phyloP scores from a whole-genome alignment of 164 flowering plant species.

The Nymphaea thermarum region DNA sequence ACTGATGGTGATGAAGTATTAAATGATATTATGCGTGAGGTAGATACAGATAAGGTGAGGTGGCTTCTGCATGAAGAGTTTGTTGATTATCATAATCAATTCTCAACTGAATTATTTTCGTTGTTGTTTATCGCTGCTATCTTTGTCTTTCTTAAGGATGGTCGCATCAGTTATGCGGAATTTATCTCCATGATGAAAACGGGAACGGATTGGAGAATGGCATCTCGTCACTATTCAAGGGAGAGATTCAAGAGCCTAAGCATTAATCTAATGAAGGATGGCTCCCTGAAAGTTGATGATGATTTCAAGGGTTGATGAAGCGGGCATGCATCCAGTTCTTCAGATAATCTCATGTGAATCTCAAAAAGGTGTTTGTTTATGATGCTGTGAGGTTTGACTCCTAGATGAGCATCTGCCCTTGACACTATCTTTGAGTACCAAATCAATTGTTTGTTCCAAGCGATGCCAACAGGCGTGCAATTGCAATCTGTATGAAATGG shows the following conservation, averaged over 20 bases:
- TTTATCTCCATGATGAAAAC: slow-evolving; percentile 98
- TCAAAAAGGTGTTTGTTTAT: background rate
- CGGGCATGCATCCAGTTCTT: slow-evolving; percentile 2
- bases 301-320: background rate
- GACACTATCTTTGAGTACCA: background rate
- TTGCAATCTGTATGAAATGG: background rate
- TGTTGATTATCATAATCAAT: background rate
- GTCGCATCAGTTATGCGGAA: slow-evolving; percentile 80
- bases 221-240: slow-evolving; percentile 90
- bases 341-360: background rate
- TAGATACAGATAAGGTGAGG: slow-evolving; percentile 89
- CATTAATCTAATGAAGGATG: slow-evolving; percentile 90
- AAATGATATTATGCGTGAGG: slow-evolving; percentile 82
- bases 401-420: background rate
- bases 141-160: slow-evolving; percentile 42
- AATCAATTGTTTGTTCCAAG: background rate
- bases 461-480: background rate
- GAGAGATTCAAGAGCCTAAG: slow-evolving; percentile 96
- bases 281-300: slow-evolving; percentile 68
- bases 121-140: too few relatives aligned
- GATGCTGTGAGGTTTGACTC: background rate
- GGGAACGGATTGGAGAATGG: slow-evolving; percentile 99
- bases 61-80: background rate
- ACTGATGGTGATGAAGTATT: slow-evolving; percentile 53
- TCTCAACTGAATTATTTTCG: background rate